A percentile compares a stretch with the other conserved stretches of the same genome.
Conservation (phyloP, 768 basidiomycete species). For the Podaxis carcinomalis region DNA sequence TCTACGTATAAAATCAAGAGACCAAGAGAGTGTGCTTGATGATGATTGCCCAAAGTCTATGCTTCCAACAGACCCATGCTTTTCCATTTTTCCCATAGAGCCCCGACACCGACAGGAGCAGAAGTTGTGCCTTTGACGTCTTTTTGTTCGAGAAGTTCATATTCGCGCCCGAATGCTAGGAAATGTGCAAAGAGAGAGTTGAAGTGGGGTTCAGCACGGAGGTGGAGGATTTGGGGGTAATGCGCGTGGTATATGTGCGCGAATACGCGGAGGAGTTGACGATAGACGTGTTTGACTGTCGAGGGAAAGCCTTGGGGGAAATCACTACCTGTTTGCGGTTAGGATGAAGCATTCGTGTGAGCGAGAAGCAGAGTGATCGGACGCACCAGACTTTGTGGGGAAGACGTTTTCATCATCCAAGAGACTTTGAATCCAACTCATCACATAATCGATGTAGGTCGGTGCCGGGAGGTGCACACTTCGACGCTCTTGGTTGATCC, state of each 20-base stretch:
- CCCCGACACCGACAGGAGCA: conserved; percentile 67
- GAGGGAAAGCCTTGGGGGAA: conserved; percentile 87
- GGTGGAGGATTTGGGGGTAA: conserved; percentile 86
- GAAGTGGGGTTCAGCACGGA: conserved; percentile 93
- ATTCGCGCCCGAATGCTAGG: conserved; percentile 93
- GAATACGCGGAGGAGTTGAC: conserved; percentile 94
- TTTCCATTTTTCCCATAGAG: conserved; percentile 85
- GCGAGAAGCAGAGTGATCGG: neutral
- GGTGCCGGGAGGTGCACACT: conserved; percentile 86
- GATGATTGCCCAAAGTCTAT: conserved; percentile 14
- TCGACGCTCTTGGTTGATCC: conserved; percentile 91
- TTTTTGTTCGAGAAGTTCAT: conserved; percentile 86
- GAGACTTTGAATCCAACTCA: conserved; percentile 94
- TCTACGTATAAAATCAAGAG: neutral
- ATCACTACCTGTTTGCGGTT: conserved; percentile 66
- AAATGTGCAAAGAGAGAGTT: conserved; percentile 99
- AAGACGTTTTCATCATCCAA: conserved; percentile 93
- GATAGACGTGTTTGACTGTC: conserved; percentile 92
- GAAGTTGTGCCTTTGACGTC: conserved; percentile 74
- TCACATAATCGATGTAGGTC: conserved; percentile 96
- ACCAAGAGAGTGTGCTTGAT: neutral
- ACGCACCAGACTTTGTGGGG: conserved; percentile 90
- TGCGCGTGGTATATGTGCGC: conserved; percentile 98
- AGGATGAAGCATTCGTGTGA: neutral
- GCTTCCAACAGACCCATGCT: conserved; percentile 80